phyloP scores from a whole-genome alignment of 1,284 basidiomycete genomes.

The Heterobasidion irregulare region DNA sequence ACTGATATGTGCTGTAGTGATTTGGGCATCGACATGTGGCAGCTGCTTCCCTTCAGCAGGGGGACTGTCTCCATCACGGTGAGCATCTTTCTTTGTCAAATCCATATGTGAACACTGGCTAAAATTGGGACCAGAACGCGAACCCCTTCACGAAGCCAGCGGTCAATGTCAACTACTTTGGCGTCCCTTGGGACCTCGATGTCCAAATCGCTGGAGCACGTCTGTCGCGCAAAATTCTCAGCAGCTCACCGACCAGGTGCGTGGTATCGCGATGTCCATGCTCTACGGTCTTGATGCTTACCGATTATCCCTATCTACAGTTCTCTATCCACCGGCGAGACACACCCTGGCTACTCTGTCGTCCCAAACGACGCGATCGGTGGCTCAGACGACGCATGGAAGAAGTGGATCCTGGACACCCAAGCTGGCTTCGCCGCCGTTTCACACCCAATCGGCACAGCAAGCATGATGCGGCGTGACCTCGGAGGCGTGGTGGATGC shows the following conservation, averaged over 20 bases:
- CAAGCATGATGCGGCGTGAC: slow-evolving; percentile 49
- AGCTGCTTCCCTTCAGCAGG: slow-evolving; percentile 44
- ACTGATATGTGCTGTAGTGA: slow-evolving; percentile 17
- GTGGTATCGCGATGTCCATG: neutral
- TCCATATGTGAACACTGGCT: no score
- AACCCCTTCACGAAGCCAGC: slow-evolving; percentile 37
- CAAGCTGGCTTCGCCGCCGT: slow-evolving; percentile 29
- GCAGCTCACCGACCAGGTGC: slow-evolving; percentile 23
- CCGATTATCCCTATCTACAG: neutral
- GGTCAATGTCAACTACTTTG: slow-evolving; percentile 42
- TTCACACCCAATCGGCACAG: slow-evolving; percentile 53
- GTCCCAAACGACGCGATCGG: slow-evolving; percentile 31
- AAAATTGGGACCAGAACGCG: slow-evolving; percentile 21
- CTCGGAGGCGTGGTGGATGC: slow-evolving; percentile 42
- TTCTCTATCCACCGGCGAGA: slow-evolving; percentile 23
- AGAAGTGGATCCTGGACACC: slow-evolving; percentile 29
- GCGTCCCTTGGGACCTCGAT: slow-evolving; percentile 36
- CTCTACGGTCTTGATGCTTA: neutral
- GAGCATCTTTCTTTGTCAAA: slow-evolving; percentile 3
- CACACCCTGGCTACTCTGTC: slow-evolving; percentile 24
- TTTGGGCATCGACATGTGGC: slow-evolving; percentile 42
- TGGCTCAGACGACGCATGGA: slow-evolving; percentile 32
- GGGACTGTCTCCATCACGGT: slow-evolving; percentile 41
- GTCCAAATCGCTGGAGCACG: slow-evolving; percentile 40
- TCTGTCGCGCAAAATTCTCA: slow-evolving; percentile 35